Conservation (phyloP, 176 grass and related monocot species). For the Elaeis guineensis region DNA sequence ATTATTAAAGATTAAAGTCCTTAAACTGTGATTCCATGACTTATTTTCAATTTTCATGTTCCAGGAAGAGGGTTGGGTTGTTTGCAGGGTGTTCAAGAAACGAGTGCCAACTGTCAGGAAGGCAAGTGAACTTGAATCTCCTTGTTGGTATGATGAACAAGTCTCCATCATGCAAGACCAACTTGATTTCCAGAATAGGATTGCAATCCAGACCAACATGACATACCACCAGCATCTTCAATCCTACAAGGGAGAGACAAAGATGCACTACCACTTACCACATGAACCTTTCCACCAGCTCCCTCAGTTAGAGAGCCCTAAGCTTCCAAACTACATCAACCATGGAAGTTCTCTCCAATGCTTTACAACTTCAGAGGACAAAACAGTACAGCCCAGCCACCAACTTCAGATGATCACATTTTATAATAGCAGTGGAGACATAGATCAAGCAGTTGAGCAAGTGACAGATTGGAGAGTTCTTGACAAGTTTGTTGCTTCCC, state of each 20-base stretch:
- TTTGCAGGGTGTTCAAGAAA: constrained; percentile 94
- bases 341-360: constrained; percentile 8
- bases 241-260: constrained; percentile 53
- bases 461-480: constrained; percentile 61
- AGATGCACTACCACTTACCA: constrained; percentile 54
- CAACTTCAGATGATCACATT: constrained; percentile 13
- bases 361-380: constrained; percentile 28
- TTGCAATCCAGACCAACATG: constrained; percentile 41
- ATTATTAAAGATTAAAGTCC: too few species aligned
- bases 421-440: neutral
- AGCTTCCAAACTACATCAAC: constrained; percentile 41
- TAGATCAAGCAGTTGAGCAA: constrained; percentile 11
- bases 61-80: constrained; percentile 99
- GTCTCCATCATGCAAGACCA: constrained; percentile 56
- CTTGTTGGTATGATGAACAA: constrained; percentile 78
- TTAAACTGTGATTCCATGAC: too few species aligned
- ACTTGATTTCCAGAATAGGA: constrained; percentile 47
- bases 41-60: neutral
- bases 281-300: constrained; percentile 39
- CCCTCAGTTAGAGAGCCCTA: constrained; percentile 58
- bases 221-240: constrained; percentile 50
- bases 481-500: constrained; percentile 90
- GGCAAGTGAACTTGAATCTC: constrained; percentile 50
- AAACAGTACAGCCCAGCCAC: constrained; percentile 39
- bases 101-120: constrained; percentile 56